These are phyloP conservation scores for Paragyromitra xinjiangensis DNA, from an alignment of 495 filamentous ascomycete genomes.

Conservation along the genomic window DNA sequence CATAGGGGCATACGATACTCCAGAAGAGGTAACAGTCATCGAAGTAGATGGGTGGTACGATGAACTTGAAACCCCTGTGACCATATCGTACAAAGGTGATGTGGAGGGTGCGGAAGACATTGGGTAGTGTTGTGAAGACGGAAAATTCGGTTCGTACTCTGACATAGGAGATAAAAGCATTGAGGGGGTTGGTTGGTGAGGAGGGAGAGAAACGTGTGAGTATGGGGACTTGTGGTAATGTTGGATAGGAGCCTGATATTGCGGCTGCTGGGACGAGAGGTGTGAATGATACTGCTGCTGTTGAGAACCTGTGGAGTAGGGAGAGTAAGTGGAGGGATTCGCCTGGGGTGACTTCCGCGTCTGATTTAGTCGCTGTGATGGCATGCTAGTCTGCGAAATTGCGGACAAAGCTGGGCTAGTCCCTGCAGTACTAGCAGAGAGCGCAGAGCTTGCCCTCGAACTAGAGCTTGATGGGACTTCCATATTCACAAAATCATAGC, in stretches of 20 bases:
- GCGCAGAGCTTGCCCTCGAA: constrained; percentile 54
- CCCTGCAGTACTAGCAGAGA: constrained; percentile 52
- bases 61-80: constrained; percentile 53
- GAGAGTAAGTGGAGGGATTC: constrained; percentile 49
- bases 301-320: constrained; percentile 52
- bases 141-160: constrained; percentile 54
- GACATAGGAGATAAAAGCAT: constrained; percentile 57
- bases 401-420: constrained; percentile 55
- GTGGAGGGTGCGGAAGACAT: constrained; percentile 53
- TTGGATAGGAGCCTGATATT: constrained; percentile 47
- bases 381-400: constrained; percentile 53
- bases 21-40: constrained; percentile 54
- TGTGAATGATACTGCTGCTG: constrained; percentile 49
- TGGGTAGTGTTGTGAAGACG: constrained; percentile 57
- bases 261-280: constrained; percentile 48
- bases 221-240: constrained; percentile 57
- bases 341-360: constrained; percentile 44
- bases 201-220: constrained; percentile 57
- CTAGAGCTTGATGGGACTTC: constrained; percentile 59
- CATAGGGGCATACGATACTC: constrained; percentile 54
- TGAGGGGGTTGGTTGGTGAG: constrained; percentile 61
- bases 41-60: constrained; percentile 52
- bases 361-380: constrained; percentile 52
- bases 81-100: constrained; percentile 56
- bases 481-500: constrained; percentile 66